These are phyloP conservation scores for Platanthera zijinensis DNA, from an alignment of 106 monocot genomes.

Conservation along the genomic window DNA sequence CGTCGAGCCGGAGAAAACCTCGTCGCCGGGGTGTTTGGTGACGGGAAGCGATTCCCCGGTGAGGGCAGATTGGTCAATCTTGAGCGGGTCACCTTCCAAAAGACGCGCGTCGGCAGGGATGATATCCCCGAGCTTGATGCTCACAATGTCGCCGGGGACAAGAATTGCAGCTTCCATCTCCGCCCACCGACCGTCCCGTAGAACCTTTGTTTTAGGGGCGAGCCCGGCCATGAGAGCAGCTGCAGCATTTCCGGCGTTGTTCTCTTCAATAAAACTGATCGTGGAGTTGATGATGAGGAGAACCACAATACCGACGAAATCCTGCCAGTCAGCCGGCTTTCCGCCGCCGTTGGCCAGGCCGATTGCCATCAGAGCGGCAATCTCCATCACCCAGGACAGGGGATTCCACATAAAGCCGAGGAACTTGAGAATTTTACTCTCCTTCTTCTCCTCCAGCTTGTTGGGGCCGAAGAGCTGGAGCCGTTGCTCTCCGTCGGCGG, in stretches of 20 bases:
- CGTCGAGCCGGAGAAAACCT: slow-evolving; percentile 10
- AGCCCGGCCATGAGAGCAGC: slow-evolving; percentile 60
- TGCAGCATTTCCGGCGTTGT: slow-evolving; percentile 63
- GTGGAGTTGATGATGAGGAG: slow-evolving; percentile 59
- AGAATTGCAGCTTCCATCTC: slow-evolving; percentile 10
- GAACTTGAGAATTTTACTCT: slow-evolving; percentile 48
- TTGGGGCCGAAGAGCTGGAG: slow-evolving; percentile 75
- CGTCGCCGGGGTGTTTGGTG: slow-evolving; percentile 6
- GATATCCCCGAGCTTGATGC: slow-evolving; percentile 14
- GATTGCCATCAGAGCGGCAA: slow-evolving; percentile 55
- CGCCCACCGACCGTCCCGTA: neutral
- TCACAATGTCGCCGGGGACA: slow-evolving; percentile 10
- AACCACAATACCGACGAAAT: slow-evolving; percentile 12
- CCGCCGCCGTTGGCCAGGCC: slow-evolving; percentile 51
- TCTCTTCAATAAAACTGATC: slow-evolving; percentile 66
- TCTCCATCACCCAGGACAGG: slow-evolving; percentile 48
- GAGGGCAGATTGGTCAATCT: too few relatives aligned
- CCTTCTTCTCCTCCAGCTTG: slow-evolving; percentile 93
- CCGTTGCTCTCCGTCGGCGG: slow-evolving; percentile 27
- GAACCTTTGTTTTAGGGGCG: slow-evolving; percentile 52
- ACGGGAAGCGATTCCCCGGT: slow-evolving; percentile 3
- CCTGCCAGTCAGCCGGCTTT: slow-evolving; percentile 28
- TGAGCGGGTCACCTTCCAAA: slow-evolving; percentile 1
- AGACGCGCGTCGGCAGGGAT: slow-evolving; percentile 8
- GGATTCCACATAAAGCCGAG: slow-evolving; percentile 21